Conservation (phyloP, 148 eudicot genomes). For the Nepenthes gracilis region DNA sequence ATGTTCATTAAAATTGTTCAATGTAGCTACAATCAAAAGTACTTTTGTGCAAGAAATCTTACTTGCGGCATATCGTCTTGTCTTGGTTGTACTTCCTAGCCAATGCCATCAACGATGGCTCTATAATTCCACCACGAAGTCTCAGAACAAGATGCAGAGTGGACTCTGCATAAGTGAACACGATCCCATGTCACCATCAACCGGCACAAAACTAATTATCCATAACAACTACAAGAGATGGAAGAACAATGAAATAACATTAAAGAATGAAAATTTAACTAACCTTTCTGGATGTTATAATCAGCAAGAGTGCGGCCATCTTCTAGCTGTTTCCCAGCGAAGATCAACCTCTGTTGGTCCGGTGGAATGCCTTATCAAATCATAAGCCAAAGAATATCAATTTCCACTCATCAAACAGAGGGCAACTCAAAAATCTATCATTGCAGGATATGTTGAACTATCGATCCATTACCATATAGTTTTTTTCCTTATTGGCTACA, state of each 20-base stretch:
- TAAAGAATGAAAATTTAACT: background rate
- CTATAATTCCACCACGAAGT: constrained; percentile 44
- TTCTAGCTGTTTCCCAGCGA: constrained; percentile 4
- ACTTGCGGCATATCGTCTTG: constrained; percentile 49
- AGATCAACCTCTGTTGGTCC: constrained; percentile 1
- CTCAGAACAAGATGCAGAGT: constrained; percentile 43
- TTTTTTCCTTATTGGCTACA: too few relatives aligned
- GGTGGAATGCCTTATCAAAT: too few relatives aligned
- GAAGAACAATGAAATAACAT: background rate
- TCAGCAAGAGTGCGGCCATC: constrained; percentile 9
- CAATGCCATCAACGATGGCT: constrained; percentile 43
- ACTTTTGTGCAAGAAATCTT: constrained; percentile 2
- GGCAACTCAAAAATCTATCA: background rate
- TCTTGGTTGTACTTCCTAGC: constrained; percentile 41
- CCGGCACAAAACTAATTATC: too few relatives aligned
- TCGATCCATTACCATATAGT: too few relatives aligned
- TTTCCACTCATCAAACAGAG: background rate
- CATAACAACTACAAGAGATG: too few relatives aligned
- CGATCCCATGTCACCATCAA: background rate
- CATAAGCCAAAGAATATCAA: background rate
- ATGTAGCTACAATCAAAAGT: too few relatives aligned
- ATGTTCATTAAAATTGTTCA: too few relatives aligned
- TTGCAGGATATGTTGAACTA: too few relatives aligned
- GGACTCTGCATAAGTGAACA: constrained; percentile 18
- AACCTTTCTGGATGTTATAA: constrained; percentile 12